Conservation (phyloP, 257 asterid genomes). For the Solanum bukasovii region DNA sequence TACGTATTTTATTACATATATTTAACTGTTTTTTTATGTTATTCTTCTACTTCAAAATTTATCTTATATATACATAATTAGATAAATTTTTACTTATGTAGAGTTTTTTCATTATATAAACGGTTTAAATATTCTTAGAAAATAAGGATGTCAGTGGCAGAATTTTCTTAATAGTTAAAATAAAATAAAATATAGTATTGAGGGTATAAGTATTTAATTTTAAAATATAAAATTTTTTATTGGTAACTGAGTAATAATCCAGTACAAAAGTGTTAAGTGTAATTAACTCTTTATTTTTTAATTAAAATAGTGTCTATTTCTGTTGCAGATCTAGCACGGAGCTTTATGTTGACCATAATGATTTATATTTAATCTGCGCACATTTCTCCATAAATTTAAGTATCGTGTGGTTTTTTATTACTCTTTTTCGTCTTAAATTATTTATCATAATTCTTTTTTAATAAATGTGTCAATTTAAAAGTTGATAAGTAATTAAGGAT, state of each 20-base stretch:
- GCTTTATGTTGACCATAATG: not conserved
- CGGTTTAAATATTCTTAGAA: too few species aligned
- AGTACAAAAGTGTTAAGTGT: not conserved
- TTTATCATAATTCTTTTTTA: too few species aligned
- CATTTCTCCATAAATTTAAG: not conserved
- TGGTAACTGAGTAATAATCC: not conserved
- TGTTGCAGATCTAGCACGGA: not conserved
- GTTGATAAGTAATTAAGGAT: accelerated
- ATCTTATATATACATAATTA: too few species aligned
- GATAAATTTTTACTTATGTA: too few species aligned
- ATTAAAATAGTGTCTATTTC: not conserved
- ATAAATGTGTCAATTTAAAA: too few species aligned
- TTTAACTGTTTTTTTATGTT: too few species aligned
- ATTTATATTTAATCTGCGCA: not conserved
- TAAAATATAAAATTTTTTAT: too few species aligned
- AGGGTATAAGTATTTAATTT: not conserved
- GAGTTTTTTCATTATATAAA: too few species aligned
- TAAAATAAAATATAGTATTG: too few species aligned
- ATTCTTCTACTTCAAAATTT: too few species aligned
- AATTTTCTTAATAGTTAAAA: not conserved
- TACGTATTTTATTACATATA: too few species aligned
- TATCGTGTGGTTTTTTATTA: not conserved
- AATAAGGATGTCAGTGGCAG: not conserved
- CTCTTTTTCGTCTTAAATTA: too few species aligned
- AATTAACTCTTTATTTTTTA: not conserved